These are phyloP conservation scores for Spongispora temasekensis DNA, from an alignment of 1,284 basidiomycete genomes.

Conservation along the genomic window DNA sequence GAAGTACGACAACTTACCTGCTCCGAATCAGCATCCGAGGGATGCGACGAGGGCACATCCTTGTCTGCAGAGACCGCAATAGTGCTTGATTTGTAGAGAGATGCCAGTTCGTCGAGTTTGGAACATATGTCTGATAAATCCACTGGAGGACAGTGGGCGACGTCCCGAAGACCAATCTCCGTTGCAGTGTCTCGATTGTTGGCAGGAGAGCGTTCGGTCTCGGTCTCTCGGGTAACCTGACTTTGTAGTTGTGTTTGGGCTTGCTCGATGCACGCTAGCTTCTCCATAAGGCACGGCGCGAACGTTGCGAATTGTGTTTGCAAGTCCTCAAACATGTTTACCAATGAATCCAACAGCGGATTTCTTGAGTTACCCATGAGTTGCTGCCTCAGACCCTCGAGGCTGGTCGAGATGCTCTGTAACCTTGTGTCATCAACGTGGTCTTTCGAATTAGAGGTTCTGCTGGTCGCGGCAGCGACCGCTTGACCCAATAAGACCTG, in stretches of 20 bases:
- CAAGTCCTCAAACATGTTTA: slow-evolving; percentile 29
- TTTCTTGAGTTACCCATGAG: slow-evolving; percentile 15
- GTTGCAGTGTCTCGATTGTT: no score
- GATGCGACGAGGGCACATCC: slow-evolving; percentile 5
- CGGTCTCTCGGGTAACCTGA: slow-evolving; percentile 10
- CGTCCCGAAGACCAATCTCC: slow-evolving; percentile 2
- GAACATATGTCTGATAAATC: slow-evolving; percentile 26
- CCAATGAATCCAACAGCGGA: slow-evolving; percentile 21
- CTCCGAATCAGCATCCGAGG: slow-evolving; percentile 14
- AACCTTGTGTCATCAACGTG: slow-evolving; percentile 8
- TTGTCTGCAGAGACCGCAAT: slow-evolving; percentile 1
- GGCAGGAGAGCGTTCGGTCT: not conserved
- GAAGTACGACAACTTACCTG: slow-evolving; percentile 19
- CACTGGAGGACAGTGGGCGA: not conserved
- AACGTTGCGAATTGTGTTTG: slow-evolving; percentile 18
- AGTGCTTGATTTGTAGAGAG: slow-evolving; percentile 19
- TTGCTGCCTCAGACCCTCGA: slow-evolving; percentile 25
- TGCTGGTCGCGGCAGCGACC: slow-evolving; percentile 5
- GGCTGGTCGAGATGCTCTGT: slow-evolving; percentile 20
- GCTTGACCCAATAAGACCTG: slow-evolving; percentile 18
- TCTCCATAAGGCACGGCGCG: slow-evolving; percentile 27
- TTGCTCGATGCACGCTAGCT: slow-evolving; percentile 29
- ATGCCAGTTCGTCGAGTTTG: slow-evolving; percentile 33
- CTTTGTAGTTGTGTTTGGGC: slow-evolving; percentile 19
- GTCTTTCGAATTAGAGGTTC: not conserved